Conservation (phyloP, 2,329 filamentous ascomycete species). For the Juglanconis juglandina region DNA sequence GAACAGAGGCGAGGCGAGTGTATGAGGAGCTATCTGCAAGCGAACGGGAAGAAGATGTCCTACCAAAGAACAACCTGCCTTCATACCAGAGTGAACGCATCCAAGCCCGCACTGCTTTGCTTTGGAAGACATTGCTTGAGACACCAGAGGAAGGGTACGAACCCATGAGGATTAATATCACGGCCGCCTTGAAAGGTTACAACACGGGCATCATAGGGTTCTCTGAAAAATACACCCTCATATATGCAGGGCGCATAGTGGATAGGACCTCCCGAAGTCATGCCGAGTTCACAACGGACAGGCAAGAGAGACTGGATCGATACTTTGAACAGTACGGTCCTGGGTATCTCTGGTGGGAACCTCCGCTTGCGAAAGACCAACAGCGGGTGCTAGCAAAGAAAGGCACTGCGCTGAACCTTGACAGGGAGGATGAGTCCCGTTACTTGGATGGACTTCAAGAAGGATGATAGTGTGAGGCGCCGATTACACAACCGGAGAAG, state of each 20-base stretch:
- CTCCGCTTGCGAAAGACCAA: slow-evolving; percentile 29
- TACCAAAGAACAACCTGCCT: slow-evolving; percentile 13
- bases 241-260: slow-evolving; percentile 41
- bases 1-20: not conserved
- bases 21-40: slow-evolving; percentile 8
- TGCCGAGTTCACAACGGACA: slow-evolving; percentile 35
- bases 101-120: slow-evolving; percentile 28
- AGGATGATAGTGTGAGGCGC: slow-evolving; percentile 14
- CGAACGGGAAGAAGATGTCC: not conserved
- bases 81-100: slow-evolving; percentile 29
- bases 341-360: slow-evolving; percentile 46
- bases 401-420: slow-evolving; percentile 25
- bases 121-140: slow-evolving; percentile 20
- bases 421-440: not conserved
- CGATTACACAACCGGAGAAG: not conserved
- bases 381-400: slow-evolving; percentile 28
- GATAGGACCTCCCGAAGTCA: slow-evolving; percentile 35
- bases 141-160: slow-evolving; percentile 23
- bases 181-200: slow-evolving; percentile 40
- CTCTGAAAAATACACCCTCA: slow-evolving; percentile 36
- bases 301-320: slow-evolving; percentile 35
- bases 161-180: slow-evolving; percentile 39
- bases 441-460: slow-evolving; percentile 22
- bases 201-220: slow-evolving; percentile 37
- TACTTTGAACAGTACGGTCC: slow-evolving; percentile 34